Base-by-base conservation (phyloP, 495 filamentous ascomycete species). In the Penicillium tannophilum region DNA sequence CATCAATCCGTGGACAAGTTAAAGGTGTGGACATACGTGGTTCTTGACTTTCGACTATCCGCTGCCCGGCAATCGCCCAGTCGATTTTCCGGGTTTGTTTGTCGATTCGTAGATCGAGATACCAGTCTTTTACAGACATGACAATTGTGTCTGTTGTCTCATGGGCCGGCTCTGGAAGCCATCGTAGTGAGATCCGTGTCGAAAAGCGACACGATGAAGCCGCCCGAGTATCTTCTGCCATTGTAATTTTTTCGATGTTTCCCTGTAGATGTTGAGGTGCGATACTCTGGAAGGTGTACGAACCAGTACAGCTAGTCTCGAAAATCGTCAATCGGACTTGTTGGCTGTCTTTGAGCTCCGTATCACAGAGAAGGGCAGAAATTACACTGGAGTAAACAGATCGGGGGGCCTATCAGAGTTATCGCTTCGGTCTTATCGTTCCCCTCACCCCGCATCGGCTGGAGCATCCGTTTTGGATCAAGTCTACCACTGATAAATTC, bases 121-220 rank as follows among this genome's bases (percentile, higher is more conserved):
- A 78, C 74, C 76, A 79, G 55, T 72, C 71, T 9, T 66, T 70
- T 0, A 79, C 74, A 30, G 75, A 75, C 61, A 79, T 68, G 56
- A 78, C 75, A n/a, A 77, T 63, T 28, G 76, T 79, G 35, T 79
- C 75, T 28, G 75, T 79, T 26, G 67, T 75, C 56, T 79, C 76
- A 43, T 67, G 70, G 4, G 74, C 55, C 2, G 72, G 61, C 28
- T 73, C 72, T 8, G 76, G 73, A 10, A 71, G 67, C 76, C 76
- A 79, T 62, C 74, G 72, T 30, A 79, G 56, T 8, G 75, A 78
- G 44, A 79, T 70, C n/a, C 76, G 70, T 2, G 73, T 75, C 17
- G 74, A 77, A 53, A 76, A 68, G 30, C 72, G 70, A 51, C 72
- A 68, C 5, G 46, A 35, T 3, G 67, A 60, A 16, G 26, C 23